Evolutionary conservation across 257 asterid species (phyloP).

Genomic region (Ilex aquifolium): DNA sequence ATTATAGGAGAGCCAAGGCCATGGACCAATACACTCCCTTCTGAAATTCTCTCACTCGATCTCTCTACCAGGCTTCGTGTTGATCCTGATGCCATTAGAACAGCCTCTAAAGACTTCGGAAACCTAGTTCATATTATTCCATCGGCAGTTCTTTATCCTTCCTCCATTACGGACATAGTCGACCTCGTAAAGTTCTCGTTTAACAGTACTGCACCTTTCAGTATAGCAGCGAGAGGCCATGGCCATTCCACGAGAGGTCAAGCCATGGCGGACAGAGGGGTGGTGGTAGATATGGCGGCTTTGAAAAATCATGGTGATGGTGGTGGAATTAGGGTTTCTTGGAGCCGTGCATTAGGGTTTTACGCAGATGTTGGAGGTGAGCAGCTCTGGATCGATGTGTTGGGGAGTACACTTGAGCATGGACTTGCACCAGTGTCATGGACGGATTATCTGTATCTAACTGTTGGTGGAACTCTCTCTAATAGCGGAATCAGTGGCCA

Average conservation of each 20-base stretch:
- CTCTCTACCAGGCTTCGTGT: constrained; percentile 1
- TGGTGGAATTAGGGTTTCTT: constrained; percentile 12
- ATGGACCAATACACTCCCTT: not conserved
- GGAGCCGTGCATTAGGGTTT: constrained; percentile 5
- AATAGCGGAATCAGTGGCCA: not conserved
- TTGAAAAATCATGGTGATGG: not conserved
- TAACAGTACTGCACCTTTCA: not conserved
- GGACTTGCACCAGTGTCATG: constrained; percentile 14
- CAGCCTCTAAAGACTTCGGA: constrained; percentile 14
- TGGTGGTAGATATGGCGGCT: constrained; percentile 11
- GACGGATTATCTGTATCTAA: constrained; percentile 15
- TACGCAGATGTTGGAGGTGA: constrained; percentile 18
- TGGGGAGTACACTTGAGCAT: constrained; percentile 6
- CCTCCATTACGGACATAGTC: constrained; percentile 1
- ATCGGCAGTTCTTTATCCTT: constrained; percentile 18
- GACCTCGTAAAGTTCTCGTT: constrained; percentile 11
- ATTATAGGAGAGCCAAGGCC: constrained; percentile 2
- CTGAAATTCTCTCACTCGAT: constrained; percentile 9
- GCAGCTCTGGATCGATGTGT: constrained; percentile 16
- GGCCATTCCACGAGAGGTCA: constrained; percentile 18
- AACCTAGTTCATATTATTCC: constrained; percentile 1
- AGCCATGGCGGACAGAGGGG: constrained; percentile 16
- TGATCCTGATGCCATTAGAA: not conserved
- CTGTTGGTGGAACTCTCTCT: constrained; percentile 3
- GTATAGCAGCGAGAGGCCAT: constrained; percentile 10